These are phyloP conservation scores for Pyrus hybrid DNA, from an alignment of 331 rosid species.

Conservation along the genomic window DNA sequence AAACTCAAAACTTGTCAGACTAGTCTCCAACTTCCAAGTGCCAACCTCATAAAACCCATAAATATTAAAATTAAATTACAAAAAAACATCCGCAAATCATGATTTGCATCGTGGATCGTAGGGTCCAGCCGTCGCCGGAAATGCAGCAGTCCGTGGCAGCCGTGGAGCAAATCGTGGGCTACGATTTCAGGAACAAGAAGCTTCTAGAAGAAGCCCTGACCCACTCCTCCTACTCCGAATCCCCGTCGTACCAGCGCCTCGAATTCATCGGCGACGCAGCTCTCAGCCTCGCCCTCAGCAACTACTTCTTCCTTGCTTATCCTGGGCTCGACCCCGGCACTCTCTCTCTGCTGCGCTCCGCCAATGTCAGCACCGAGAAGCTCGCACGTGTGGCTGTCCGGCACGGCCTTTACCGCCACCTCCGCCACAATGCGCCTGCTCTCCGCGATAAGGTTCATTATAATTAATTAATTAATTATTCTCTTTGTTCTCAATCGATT, in stretches of 20 bases:
- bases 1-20: too few species aligned
- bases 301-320: slow-evolving; percentile 34
- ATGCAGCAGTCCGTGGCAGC: slow-evolving; percentile 10
- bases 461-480: background rate
- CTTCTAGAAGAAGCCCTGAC: slow-evolving; percentile 74
- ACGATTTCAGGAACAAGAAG: slow-evolving; percentile 38
- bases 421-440: slow-evolving; percentile 35
- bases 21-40: too few species aligned
- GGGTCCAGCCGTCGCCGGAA: background rate
- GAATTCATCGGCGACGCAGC: slow-evolving; percentile 71
- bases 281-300: slow-evolving; percentile 37
- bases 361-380: slow-evolving; percentile 72
- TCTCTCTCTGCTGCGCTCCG: slow-evolving; percentile 57
- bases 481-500: background rate
- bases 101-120: background rate
- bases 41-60: too few species aligned
- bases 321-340: slow-evolving; percentile 38
- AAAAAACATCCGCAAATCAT: background rate
- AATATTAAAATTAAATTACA: too few species aligned
- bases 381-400: slow-evolving; percentile 76
- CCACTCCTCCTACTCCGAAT: slow-evolving; percentile 37
- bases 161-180: slow-evolving; percentile 27
- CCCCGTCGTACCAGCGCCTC: slow-evolving; percentile 46
- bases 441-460: slow-evolving; percentile 26
- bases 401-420: slow-evolving; percentile 23